These are phyloP conservation scores for Pneumocystis wakefieldiae DNA, from an alignment of 1,139 yeast genomes.

Conservation along the genomic window DNA sequence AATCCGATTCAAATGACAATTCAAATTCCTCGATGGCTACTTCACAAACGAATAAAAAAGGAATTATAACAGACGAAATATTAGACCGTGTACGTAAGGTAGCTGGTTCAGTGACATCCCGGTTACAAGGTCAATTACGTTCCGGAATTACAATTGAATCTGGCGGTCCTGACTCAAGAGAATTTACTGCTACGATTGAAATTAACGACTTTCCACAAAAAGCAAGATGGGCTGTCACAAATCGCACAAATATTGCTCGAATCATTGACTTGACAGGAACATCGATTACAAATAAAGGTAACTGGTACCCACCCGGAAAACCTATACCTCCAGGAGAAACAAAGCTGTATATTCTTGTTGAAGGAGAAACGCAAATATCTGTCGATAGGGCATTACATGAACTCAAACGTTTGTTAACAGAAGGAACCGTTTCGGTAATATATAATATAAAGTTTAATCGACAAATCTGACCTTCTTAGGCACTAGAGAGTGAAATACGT, in stretches of 20 bases:
- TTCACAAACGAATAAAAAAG: neutral
- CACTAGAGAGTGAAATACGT: conserved; percentile 2
- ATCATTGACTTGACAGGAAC: conserved; percentile 62
- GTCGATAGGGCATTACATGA: conserved; percentile 53
- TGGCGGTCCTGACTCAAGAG: conserved; percentile 50
- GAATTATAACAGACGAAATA: conserved; percentile 3
- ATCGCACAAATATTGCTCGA: conserved; percentile 47
- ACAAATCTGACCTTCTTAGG: neutral
- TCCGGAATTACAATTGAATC: conserved; percentile 30
- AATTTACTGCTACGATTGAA: conserved; percentile 54
- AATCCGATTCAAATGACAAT: conserved; percentile 2
- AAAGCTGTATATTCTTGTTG: conserved; percentile 63
- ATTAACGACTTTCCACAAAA: conserved; percentile 72
- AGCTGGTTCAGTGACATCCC: conserved; percentile 12
- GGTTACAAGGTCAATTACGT: conserved; percentile 26
- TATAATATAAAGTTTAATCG: conserved; percentile 28
- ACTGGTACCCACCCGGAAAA: conserved; percentile 46
- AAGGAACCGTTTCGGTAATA: conserved; percentile 29
- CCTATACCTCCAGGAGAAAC: conserved; percentile 42
- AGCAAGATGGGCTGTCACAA: conserved; percentile 71
- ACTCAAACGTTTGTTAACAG: conserved; percentile 44
- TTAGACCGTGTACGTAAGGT: conserved; percentile 11
- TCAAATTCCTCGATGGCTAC: neutral
- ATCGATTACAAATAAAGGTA: conserved; percentile 73
- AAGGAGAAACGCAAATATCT: conserved; percentile 51